Evolutionary conservation across 495 filamentous ascomycete species (phyloP), one percentile per base, ranked within the genome.

Genomic region (Hypomontagnella submonticulosa): DNA sequence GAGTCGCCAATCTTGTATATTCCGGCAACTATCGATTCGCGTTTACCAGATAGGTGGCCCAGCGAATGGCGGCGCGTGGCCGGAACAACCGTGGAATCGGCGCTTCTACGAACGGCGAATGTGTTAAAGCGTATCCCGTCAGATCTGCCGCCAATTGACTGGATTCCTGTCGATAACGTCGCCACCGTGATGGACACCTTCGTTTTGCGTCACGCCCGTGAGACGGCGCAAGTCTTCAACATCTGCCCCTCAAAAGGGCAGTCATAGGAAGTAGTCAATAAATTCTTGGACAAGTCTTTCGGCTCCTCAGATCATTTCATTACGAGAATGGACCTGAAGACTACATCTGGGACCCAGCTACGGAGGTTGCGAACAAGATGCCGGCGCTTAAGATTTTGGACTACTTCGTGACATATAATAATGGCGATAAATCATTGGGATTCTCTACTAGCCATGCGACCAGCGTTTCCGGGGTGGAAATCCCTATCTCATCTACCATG

Each of bases 111-210:
- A 13, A 66, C 66, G 2, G 19, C 32, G 0, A 57, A 57, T 30
- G 42, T 43, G 9, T 36, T 75, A 12, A 19, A 40, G 0, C 34
- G 49, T 12, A 37, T 72, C 1, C 75, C 73, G 0, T 0, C 2
- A 4, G 42, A 66, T n/a, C 12, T 48, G 0, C 10, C 16, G 0
- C 49, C 52, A 8, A 34, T 55, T 9, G 72, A 76, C 43, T 77
- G 75, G 75, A 32, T 76, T 1, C 72, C 75, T 13, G 64, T 76
- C 8, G 66, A 77, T 36, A 51, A 63, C 0, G 67, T 71, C n/a
- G 69, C 70, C 0, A 16, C 20, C 6, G 63, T 55, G 32, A 40
- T 76, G 15, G 12, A 48, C 5, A 63, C 67, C 8, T 51, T 75
- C 9, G 33, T 70, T 0, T 23, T 74, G 9, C 23, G 18, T 5